Evolutionary conservation across 768 basidiomycete species (phyloP).

Genomic region (Hypholoma fasciculare): DNA sequence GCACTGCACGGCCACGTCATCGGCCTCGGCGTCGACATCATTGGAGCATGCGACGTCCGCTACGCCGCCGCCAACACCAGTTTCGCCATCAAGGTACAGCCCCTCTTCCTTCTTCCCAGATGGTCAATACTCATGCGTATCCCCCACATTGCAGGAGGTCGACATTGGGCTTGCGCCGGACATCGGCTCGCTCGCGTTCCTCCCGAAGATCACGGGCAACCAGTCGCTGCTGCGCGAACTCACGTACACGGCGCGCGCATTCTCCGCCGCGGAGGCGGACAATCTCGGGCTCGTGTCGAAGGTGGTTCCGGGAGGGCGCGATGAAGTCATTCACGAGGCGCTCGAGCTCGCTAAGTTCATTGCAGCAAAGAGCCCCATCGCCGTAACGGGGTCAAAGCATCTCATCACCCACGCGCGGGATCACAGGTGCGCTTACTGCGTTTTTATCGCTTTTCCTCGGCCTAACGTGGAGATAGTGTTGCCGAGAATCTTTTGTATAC

Average conservation of each 20-base stretch:
- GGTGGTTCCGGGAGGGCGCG: conserved; percentile 63
- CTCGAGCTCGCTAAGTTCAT: conserved; percentile 66
- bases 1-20: conserved; percentile 76
- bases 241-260: conserved; percentile 72
- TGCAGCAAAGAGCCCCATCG: conserved; percentile 78
- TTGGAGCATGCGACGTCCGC: conserved; percentile 75
- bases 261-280: conserved; percentile 66
- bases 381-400: conserved; percentile 75
- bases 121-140: too few species aligned
- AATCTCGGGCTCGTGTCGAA: conserved; percentile 73
- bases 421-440: conserved; percentile 49
- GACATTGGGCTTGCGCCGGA: conserved; percentile 88
- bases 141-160: conserved; percentile 57
- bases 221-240: conserved; percentile 72
- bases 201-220: conserved; percentile 79
- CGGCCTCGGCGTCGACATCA: conserved; percentile 80
- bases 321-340: conserved; percentile 67
- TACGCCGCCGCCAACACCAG: conserved; percentile 60
- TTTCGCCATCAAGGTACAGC: conserved; percentile 73
- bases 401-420: conserved; percentile 78
- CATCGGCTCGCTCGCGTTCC: conserved; percentile 80
- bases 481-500: conserved; percentile 44
- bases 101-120: not conserved
- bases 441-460: not conserved
- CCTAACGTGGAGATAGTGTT: conserved; percentile 24